Evolutionary conservation across 768 basidiomycete genomes (phyloP).

Genomic region (Tulasnella sp.): DNA sequence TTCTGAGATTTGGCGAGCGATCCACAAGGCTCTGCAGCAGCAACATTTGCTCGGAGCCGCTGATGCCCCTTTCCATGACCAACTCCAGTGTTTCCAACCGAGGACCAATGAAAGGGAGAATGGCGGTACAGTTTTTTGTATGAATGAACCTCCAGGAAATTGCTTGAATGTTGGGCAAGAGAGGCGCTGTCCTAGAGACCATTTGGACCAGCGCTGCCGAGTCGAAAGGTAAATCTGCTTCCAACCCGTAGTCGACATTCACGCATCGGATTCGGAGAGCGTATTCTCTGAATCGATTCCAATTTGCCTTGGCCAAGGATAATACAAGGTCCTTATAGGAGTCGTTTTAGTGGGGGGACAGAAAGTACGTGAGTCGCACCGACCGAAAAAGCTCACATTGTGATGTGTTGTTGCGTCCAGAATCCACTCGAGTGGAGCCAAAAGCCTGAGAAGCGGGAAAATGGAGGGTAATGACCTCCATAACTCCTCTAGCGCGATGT

Average conservation of each 20-base stretch:
- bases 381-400: too few species aligned
- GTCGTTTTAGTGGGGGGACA: too few species aligned
- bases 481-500: neutral
- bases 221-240: neutral
- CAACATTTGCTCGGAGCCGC: neutral
- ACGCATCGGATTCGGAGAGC: neutral
- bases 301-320: neutral
- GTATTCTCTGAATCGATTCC: neutral
- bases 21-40: neutral
- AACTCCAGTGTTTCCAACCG: neutral
- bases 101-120: neutral
- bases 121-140: neutral
- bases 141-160: neutral
- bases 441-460: neutral
- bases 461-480: neutral
- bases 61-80: neutral
- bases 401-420: neutral
- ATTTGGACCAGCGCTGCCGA: neutral
- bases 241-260: too few species aligned
- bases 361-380: too few species aligned
- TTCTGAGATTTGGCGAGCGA: neutral
- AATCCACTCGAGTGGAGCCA: neutral
- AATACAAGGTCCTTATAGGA: neutral
- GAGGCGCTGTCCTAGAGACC: neutral
- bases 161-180: neutral